These are phyloP conservation scores for Pugionium dolabratum DNA, from an alignment of 345 rosid genomes.

Conservation along the genomic window DNA sequence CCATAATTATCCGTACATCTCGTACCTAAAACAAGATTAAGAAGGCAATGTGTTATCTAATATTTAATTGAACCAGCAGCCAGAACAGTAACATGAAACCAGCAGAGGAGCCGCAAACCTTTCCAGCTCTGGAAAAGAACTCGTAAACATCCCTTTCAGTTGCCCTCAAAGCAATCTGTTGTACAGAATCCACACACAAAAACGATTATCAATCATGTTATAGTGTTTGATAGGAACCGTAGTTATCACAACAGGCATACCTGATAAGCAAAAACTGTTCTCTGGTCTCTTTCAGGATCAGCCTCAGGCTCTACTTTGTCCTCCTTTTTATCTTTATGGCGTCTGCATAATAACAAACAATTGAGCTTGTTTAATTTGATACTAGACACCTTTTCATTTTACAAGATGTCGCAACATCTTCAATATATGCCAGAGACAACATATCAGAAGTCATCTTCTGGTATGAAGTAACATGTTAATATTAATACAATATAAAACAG, in stretches of 20 bases:
- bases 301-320: slow-evolving; percentile 78
- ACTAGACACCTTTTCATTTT: slow-evolving; percentile 9
- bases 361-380: slow-evolving; percentile 21
- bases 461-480: slow-evolving; percentile 32
- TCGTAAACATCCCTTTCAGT: slow-evolving; percentile 91
- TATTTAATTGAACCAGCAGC: not conserved
- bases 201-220: slow-evolving; percentile 20
- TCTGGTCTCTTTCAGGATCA: slow-evolving; percentile 99
- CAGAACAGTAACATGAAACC: slow-evolving; percentile 30
- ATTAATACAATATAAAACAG: slow-evolving; percentile 43
- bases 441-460: slow-evolving; percentile 39
- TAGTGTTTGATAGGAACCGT: slow-evolving; percentile 4
- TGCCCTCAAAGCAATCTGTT: slow-evolving; percentile 89
- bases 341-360: slow-evolving; percentile 52
- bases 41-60: slow-evolving; percentile 2
- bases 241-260: slow-evolving; percentile 40
- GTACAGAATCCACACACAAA: slow-evolving; percentile 11
- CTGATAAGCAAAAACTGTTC: slow-evolving; percentile 99
- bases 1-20: slow-evolving; percentile 97
- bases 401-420: slow-evolving; percentile 3
- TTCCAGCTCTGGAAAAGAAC: slow-evolving; percentile 96
- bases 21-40: slow-evolving; percentile 63
- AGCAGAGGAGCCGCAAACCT: slow-evolving; percentile 50
- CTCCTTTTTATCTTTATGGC: slow-evolving; percentile 79
- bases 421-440: slow-evolving; percentile 29